Percentiles rank a stretch among this genome's conserved stretches.
phyloP scores from a whole-genome alignment of 805 yeast genomes.

The Pichia californica region DNA sequence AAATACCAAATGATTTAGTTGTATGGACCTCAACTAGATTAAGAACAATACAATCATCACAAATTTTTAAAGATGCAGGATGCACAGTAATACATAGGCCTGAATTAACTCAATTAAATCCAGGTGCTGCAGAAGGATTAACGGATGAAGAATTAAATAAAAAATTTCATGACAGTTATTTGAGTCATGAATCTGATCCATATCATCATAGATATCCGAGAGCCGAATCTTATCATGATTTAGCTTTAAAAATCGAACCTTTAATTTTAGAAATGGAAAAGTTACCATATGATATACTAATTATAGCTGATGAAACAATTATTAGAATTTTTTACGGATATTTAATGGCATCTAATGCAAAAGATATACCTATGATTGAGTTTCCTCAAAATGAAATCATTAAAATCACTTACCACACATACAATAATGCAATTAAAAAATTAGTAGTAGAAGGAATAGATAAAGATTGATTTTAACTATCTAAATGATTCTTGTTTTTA shows the following conservation, averaged over 20 bases:
- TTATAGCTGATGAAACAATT: slow-evolving; percentile 90
- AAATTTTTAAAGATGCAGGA: slow-evolving; percentile 55
- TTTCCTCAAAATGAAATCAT: slow-evolving; percentile 81
- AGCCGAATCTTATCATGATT: slow-evolving; percentile 92
- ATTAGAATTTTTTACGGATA: slow-evolving; percentile 89
- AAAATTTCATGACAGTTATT: slow-evolving; percentile 64
- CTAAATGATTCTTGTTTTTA: no score
- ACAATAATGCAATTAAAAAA: slow-evolving; percentile 60
- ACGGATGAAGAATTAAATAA: slow-evolving; percentile 50
- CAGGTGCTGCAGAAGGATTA: slow-evolving; percentile 78
- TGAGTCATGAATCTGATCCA: slow-evolving; percentile 64
- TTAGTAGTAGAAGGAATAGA: slow-evolving; percentile 33
- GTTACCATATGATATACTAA: slow-evolving; percentile 76
- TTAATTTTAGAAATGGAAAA: slow-evolving; percentile 90
- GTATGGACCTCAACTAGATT: slow-evolving; percentile 95
- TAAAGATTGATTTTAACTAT: slow-evolving; percentile 2
- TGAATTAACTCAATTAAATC: slow-evolving; percentile 81
- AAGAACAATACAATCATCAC: slow-evolving; percentile 76
- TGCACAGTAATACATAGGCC: slow-evolving; percentile 68
- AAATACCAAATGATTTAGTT: slow-evolving; percentile 38
- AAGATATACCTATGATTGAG: slow-evolving; percentile 73
- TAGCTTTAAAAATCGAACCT: slow-evolving; percentile 92
- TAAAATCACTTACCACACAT: slow-evolving; percentile 83
- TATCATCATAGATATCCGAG: slow-evolving; percentile 90
- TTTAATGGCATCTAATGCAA: slow-evolving; percentile 84